phyloP scores from a whole-genome alignment of 805 yeast genomes.

The Yarrowia yakushimensis region DNA sequence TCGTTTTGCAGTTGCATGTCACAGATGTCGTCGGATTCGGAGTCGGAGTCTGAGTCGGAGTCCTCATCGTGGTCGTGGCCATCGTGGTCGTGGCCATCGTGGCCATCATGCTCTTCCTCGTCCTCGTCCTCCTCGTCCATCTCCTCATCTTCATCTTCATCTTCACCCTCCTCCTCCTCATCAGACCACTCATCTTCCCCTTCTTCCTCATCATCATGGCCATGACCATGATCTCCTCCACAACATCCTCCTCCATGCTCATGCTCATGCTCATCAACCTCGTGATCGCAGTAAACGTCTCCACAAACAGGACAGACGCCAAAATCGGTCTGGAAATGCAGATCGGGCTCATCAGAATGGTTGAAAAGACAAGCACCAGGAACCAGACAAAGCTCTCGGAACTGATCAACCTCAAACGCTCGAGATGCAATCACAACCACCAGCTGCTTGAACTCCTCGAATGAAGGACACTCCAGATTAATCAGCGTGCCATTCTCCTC shows the following conservation, averaged over 20 bases:
- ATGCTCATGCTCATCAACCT: slow-evolving; percentile 28
- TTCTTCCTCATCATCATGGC: slow-evolving; percentile 25
- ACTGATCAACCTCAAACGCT: slow-evolving; percentile 77
- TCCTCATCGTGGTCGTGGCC: slow-evolving; percentile 35
- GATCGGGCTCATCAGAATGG: slow-evolving; percentile 60
- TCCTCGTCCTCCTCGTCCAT: slow-evolving; percentile 31
- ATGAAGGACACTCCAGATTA: slow-evolving; percentile 31
- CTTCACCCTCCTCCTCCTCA: not conserved
- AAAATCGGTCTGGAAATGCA: slow-evolving; percentile 58
- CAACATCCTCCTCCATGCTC: slow-evolving; percentile 17
- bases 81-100: slow-evolving; percentile 34
- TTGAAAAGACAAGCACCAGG: slow-evolving; percentile 92
- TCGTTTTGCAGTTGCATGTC: slow-evolving; percentile 53
- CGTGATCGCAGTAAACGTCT: slow-evolving; percentile 44
- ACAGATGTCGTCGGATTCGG: slow-evolving; percentile 61
- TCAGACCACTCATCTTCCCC: not conserved
- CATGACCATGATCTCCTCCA: slow-evolving; percentile 29
- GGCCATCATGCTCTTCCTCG: slow-evolving; percentile 27
- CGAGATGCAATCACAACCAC: slow-evolving; percentile 50
- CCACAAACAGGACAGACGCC: slow-evolving; percentile 56
- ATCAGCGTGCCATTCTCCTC: slow-evolving; percentile 22
- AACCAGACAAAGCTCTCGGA: slow-evolving; percentile 69
- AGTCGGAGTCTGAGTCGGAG: slow-evolving; percentile 31
- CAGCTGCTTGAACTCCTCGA: slow-evolving; percentile 27
- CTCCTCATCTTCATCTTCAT: slow-evolving; percentile 26